Evolutionary conservation across 257 asterid genomes (phyloP).

Genomic region (Solanum bulbocastanum): DNA sequence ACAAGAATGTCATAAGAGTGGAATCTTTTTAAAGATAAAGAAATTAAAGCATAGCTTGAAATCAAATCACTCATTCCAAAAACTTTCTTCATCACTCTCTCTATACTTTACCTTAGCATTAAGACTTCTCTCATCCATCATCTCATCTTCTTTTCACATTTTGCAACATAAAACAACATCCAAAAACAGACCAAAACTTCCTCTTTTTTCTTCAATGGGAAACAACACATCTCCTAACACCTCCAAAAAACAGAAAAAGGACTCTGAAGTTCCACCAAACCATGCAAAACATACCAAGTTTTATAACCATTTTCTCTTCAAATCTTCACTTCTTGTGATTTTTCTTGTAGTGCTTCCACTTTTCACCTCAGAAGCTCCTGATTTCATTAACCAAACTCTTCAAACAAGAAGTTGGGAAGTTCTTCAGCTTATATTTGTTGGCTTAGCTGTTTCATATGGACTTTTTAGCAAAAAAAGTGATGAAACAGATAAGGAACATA

Average conservation of each 20-base stretch:
- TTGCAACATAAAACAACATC: constrained; percentile 10
- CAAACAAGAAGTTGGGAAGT: constrained; percentile 81
- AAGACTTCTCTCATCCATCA: constrained; percentile 36
- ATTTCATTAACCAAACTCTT: constrained; percentile 46
- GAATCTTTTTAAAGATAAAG: constrained; percentile 6
- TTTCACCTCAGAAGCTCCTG: constrained; percentile 65
- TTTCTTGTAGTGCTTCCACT: constrained; percentile 51
- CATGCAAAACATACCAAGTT: constrained; percentile 43
- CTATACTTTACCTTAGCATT: constrained; percentile 35
- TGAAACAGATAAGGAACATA: constrained; percentile 36
- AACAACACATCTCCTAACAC: constrained; percentile 18
- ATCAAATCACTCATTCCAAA: constrained; percentile 42
- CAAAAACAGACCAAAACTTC: neutral
- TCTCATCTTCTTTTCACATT: constrained; percentile 12
- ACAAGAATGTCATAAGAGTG: constrained; percentile 20
- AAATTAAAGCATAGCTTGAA: constrained; percentile 29
- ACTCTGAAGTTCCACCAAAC: constrained; percentile 6
- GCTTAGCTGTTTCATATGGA: constrained; percentile 93
- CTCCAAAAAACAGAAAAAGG: constrained; percentile 16
- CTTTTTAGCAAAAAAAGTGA: constrained; percentile 75
- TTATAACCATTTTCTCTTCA: constrained; percentile 37
- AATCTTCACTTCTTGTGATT: constrained; percentile 38
- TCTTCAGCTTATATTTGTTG: constrained; percentile 80
- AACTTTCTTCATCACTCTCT: constrained; percentile 30
- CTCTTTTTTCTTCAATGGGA: constrained; percentile 43